Percentiles rank a stretch among this genome's conserved stretches.
These are phyloP conservation scores for Poterioochromonas sp. DNA, from an alignment of 352 stramenopile genomes.

Conservation along the genomic window DNA sequence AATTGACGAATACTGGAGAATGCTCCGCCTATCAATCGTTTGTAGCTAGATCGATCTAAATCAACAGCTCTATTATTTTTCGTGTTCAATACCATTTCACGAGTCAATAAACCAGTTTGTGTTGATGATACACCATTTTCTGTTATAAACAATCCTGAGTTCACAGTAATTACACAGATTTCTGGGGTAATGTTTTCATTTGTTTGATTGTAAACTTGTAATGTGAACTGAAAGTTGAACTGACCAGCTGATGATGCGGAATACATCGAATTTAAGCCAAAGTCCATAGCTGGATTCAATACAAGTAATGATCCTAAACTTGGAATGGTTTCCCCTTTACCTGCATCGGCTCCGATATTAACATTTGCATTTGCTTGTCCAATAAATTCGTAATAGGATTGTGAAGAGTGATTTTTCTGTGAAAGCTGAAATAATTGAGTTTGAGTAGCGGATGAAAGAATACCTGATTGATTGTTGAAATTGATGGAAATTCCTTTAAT, in stretches of 20 bases:
- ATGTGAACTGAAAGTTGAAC: neutral
- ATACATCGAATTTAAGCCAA: neutral
- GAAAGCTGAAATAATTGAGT: neutral
- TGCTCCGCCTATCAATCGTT: neutral
- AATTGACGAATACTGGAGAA: neutral
- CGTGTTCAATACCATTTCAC: neutral
- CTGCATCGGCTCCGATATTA: neutral
- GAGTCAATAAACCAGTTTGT: neutral
- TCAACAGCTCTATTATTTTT: neutral
- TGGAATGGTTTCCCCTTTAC: neutral
- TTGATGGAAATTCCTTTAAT: neutral
- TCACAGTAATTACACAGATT: slow-evolving; percentile 1
- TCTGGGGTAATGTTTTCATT: neutral
- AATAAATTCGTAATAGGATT: slow-evolving; percentile 3
- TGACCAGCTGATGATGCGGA: neutral
- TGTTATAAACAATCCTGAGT: slow-evolving; percentile 4
- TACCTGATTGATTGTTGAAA: slow-evolving; percentile 19
- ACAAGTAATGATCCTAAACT: neutral
- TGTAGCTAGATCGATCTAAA: neutral
- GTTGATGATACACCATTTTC: neutral
- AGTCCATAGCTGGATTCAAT: neutral
- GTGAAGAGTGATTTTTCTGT: neutral
- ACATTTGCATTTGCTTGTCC: neutral
- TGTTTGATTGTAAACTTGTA: slow-evolving; percentile 15
- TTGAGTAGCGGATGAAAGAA: neutral